phyloP scores from a whole-genome alignment of 768 basidiomycete species.

The Serpula lacrymans region DNA sequence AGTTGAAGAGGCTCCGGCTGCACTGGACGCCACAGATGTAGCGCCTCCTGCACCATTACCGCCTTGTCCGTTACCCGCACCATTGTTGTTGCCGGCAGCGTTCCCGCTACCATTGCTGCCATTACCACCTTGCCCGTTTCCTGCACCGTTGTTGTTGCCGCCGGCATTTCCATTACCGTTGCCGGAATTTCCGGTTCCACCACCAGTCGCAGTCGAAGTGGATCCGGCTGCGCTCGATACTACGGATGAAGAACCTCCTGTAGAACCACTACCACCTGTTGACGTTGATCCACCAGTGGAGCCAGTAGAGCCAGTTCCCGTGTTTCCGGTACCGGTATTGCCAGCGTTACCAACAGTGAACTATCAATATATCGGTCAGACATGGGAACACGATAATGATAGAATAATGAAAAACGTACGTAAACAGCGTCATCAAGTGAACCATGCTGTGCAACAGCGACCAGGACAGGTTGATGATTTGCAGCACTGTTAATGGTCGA shows the following conservation, averaged over 20 bases:
- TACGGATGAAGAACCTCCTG: background rate
- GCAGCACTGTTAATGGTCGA: constrained; percentile 53
- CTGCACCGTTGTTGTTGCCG: too few relatives aligned
- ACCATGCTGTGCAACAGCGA: constrained; percentile 60
- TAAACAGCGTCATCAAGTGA: constrained; percentile 58
- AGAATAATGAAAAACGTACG: constrained; percentile 32
- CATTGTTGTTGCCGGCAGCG: too few relatives aligned
- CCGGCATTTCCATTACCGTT: background rate
- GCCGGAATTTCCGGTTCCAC: background rate
- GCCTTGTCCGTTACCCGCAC: background rate
- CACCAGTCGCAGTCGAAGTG: background rate
- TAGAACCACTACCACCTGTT: background rate
- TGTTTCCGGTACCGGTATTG: constrained; percentile 10
- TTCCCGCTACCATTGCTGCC: constrained; percentile 4
- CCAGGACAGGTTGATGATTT: constrained; percentile 59
- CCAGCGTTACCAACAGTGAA: constrained; percentile 30
- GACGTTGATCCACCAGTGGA: too few relatives aligned
- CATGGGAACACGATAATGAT: constrained; percentile 3
- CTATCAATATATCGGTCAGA: constrained; percentile 15
- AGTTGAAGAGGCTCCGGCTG: background rate
- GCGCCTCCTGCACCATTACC: background rate
- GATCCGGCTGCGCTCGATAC: background rate
- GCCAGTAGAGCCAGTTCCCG: too few relatives aligned
- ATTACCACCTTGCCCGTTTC: too few relatives aligned
- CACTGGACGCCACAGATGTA: background rate